Evolutionary conservation across 352 stramenopile species (phyloP), one percentile per base, ranked within the genome.

Genomic region (Peronospora destructor): DNA sequence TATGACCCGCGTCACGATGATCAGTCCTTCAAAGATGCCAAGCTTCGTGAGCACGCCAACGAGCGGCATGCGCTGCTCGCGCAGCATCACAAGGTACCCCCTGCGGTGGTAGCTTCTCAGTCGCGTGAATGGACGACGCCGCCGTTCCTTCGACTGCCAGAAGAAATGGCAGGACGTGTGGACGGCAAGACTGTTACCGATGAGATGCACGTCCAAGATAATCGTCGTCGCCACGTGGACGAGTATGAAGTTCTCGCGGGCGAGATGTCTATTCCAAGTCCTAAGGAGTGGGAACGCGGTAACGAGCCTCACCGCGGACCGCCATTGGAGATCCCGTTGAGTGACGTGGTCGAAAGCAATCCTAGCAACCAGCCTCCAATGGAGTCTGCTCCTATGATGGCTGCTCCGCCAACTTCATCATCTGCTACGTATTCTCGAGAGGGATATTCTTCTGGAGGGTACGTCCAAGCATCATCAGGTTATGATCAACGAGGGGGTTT

Each of bases 231-330:
- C 17, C 78, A 76, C 29, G 79, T 88, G 53, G 85, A 91, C 53
- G 82, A 93, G 49, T 93, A 83, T 53, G 65, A 90, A 56, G 76
- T 93, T 16, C 53, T 93, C 45, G 76, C 83, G 51, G 79, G 78
- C 19, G 82, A 93, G 62, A 75, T 90, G 51, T 79, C 82, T 30
- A 81, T 80, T 23, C 37, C 64, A 29, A 85, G 76, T 21, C 82
- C 82, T 5, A 90, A 91, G 49, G 82, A 93, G 49, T 93, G 82
- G 82, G 64, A 66, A 59, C 75, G 70, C 8, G 56, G 62, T 7
- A 86, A 78, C 35, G 79, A 93, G 21, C 67, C 70, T 35, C 71
- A 77, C 34, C 77, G 73, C 10, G 77, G 73, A 1, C 43, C 68
- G 13, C 62, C 82, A 0, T 49, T 87, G 16, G 64, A 77, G 54